These are phyloP conservation scores for Candida easanensis DNA, from an alignment of 805 yeast genomes.

Conservation along the genomic window DNA sequence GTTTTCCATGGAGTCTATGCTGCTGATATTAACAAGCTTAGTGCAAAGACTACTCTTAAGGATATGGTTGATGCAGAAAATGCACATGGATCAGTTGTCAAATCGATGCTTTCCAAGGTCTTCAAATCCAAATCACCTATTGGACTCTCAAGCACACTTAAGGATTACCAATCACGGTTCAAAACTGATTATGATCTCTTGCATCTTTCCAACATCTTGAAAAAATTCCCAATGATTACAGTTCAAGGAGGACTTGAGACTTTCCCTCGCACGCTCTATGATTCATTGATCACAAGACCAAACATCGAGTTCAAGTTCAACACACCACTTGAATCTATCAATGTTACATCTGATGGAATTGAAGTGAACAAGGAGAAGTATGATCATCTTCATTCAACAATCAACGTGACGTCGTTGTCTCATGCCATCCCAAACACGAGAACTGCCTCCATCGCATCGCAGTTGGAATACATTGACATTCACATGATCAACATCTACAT, in stretches of 20 bases:
- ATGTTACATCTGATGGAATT: background rate
- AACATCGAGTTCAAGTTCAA: conserved; percentile 42
- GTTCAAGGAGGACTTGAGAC: conserved; percentile 55
- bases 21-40: conserved; percentile 67
- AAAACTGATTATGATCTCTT: conserved; percentile 40
- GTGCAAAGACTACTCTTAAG: conserved; percentile 62
- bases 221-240: conserved; percentile 59
- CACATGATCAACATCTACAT: conserved; percentile 69
- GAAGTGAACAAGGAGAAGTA: conserved; percentile 24
- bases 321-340: conserved; percentile 20
- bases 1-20: conserved; percentile 88
- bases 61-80: conserved; percentile 54
- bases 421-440: conserved; percentile 26
- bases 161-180: conserved; percentile 38
- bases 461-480: conserved; percentile 37
- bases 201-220: conserved; percentile 33
- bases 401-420: conserved; percentile 43
- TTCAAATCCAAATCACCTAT: conserved; percentile 8
- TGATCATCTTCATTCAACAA: conserved; percentile 61
- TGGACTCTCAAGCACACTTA: conserved; percentile 29
- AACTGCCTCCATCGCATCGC: conserved; percentile 18
- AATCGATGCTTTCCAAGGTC: conserved; percentile 36
- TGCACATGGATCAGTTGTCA: conserved; percentile 55
- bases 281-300: conserved; percentile 33
- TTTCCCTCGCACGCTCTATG: conserved; percentile 44